Base-by-base conservation (phyloP, 441 rosid species). In the Caryocar brasiliense region DNA sequence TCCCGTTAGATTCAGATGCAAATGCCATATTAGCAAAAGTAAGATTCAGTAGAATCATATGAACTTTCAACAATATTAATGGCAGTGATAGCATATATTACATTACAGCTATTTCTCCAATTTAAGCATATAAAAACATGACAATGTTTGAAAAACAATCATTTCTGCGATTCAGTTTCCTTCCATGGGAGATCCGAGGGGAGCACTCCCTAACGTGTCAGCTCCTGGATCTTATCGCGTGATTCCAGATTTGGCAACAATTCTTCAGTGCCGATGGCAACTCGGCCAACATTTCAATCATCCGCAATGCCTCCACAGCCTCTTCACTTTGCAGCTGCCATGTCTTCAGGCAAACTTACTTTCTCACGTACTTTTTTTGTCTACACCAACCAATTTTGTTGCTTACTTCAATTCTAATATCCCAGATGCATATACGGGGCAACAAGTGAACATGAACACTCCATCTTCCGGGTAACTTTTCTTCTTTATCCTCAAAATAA, bases 341-440 rank as follows among this genome's bases (percentile, higher is more conserved):
- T 40, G 35, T 41, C 72, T 36, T 48, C 76, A 12, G 74, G 96
- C 76, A 57, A 73, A 60, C 30, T 50, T 15, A 39, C 4, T 8
- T 39, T 28, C 34, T 3, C 15, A 7, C 27, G 25, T 30, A 41
- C 47, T 22, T 48, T 2, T 54, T 51, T 27, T 12, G 29, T 14
- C 7, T 26, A 27, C 8, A 17, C 8, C 24, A 12, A 25, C 26
- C 28, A 40, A 2, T 23, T 2, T 19, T 45, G 19, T 32, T 56
- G 35, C 11, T 47, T 47, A 47, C 45, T 54, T 22, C 21, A 38
- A 34, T 56, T 62, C 40, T 7, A 24, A 50, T 17, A 40, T 56
- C 23, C 40, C 67, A 83, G 93, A 77, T 65, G 47, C 73, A 40
- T 74, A 59, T 54, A 48, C 56, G 59, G 80, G 70, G 42, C 78